Base-by-base conservation (phyloP, 1,284 basidiomycete genomes). In the Schizopora paradoxa region DNA sequence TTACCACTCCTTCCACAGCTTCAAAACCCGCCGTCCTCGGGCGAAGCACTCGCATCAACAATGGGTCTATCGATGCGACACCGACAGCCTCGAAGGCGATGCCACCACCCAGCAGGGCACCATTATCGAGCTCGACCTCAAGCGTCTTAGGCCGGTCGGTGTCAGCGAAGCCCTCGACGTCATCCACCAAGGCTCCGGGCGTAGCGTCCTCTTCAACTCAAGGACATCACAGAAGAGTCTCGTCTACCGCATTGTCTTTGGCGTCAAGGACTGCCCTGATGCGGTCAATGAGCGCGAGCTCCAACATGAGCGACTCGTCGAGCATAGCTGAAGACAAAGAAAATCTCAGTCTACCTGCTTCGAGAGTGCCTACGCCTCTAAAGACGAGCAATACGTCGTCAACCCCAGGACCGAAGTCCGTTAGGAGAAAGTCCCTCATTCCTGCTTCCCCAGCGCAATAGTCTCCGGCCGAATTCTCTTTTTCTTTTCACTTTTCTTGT, bases 21-120 rank as follows among this genome's bases (percentile, higher is more conserved):
- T 47, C 56, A 14, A 58, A 61, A 44, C 45, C 61, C 0, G 39
- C 44, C n/a, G 63, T 73, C 6, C 63, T 80, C 5, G 68, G 66
- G 31, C 74, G 67, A 58, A 79, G 75, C 53, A 58, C 62, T 21
- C 75, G 79, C 2, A 56, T 68, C 4, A 81, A 74, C 47, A 58
- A 52, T 14, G 52, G 54, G 7, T 41, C 57, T 14, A 46, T 57
- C 13, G 51, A 59, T 10, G 42, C 57, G 7, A 56, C 55, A 47
- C 59, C 54, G 22, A 51, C 53, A 10, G 35, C 31, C 11, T 28
- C 41, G 8, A 47, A 36, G 31, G 47, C 43, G 40, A 35, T 13
- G 10, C 22, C 43, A 22, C 45, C 49, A 11, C 45, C 39, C 25
- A 21, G 36, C 21, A 42, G 48, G 19, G 27, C 49, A 1, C 34